Base-by-base conservation (phyloP, 345 rosid species). In the Durio zibethinus region DNA sequence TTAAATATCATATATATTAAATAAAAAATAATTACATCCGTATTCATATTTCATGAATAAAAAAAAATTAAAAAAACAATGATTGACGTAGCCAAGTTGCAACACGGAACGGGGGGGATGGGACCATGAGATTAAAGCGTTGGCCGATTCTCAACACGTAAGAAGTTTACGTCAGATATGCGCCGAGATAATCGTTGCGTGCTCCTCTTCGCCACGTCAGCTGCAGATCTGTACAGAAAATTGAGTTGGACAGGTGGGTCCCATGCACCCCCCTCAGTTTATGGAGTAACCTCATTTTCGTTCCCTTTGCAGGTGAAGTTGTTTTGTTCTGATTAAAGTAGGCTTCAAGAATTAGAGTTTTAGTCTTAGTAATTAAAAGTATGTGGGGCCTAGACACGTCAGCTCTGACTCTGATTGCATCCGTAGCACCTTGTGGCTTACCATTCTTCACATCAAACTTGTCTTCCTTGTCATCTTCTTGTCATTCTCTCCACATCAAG, bases 131-230 rank as follows among this genome's bases (percentile, higher is more conserved):
- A 23, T 3, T 0, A 1, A 2, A n/a, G 3, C 7, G 3, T 20
- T 48, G 68, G 69, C 14, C 65, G 74, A 10, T 38, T 64, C 53
- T 27, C 53, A 57, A 48, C 82, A 76, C 72, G 77, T 62, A 9
- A 3, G 3, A 16, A 4, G 0, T 78, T 70, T 75, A 75, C 75
- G 65, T 75, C 69, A 75, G 77, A 48, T 10, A 23, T 14, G 25
- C 2, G 6, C 27, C 0, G 0, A 2, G 0, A 0, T 31, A 4
- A 4, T 15, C 56, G 35, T 75, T 70, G 20, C 80, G 77, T 75
- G 77, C 45, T 78, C 33, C 16, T 61, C 56, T 75, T 78, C 21
- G 73, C 81, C 84, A 78, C 63, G 36, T 82, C n/a, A 50, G 52
- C 74, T 10, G 23, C 60, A 50, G 11, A 35, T 10, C 27, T 64